Evolutionary conservation across 1,139 yeast species (phyloP), one percentile per base, ranked within the genome.

Genomic region (Yamadazyma songkhlaensis): DNA sequence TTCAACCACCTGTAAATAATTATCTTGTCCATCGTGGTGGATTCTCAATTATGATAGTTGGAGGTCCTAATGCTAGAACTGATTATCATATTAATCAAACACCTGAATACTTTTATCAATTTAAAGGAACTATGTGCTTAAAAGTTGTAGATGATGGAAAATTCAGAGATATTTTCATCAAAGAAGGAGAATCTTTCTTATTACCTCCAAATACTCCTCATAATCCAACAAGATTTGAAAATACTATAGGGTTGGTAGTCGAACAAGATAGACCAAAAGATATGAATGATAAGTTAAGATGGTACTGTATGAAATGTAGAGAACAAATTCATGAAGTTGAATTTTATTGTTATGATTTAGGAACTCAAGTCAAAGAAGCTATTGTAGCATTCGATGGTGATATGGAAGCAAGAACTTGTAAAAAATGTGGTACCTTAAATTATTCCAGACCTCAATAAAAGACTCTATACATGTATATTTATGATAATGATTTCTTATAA

Each of bases 21-120:
- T 90, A 63, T 61, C 87, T 97, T 54, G 77, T 89, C 25, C 96
- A 90, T 57, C 73, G 89, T 34, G 96, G 95, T 3, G 97, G 96
- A 0, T 86, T 86, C 54, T 89, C 97, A 1, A 87, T 88, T 31
- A 90, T 90, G 97, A 78, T 80, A 35, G 95, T 90, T 2, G 97
- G 97, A 6, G 97, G 97, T 0, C 97, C 97, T 2, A 90, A 90
- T 58, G 95, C 83, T 53, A 72, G 97, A 43, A 88, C 96, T 0
- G 97, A 90, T 56, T 90, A 87, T 59, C 97, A 90, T 55, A 77
- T 90, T 38, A 90, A 90, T 54, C 95, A 87, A 51, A 90, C 97
- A 0, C 97, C 97, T 0, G 97, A 89, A 54, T 90, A 89, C 76
- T 90, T 90, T 59, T 82, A 84, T 59, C 94, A 84, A 69, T 75